Percentiles rank a stretch among this genome's conserved stretches.
phyloP scores from a whole-genome alignment of 805 yeast species.

The Candida chilensis region DNA sequence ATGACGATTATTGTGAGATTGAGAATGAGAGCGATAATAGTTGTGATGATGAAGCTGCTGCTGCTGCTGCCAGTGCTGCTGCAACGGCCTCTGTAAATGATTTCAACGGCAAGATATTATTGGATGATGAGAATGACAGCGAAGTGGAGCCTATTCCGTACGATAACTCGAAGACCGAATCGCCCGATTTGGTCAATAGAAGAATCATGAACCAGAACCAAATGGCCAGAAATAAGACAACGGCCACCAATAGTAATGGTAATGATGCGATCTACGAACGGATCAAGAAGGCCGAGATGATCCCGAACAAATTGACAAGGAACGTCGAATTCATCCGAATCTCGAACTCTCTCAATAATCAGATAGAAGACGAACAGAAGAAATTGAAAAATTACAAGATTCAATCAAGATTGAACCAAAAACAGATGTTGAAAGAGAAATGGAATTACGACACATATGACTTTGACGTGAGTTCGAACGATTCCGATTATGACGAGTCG shows the following conservation, averaged over 20 bases:
- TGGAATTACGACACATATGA: conserved; percentile 38
- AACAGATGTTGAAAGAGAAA: conserved; percentile 14
- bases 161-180: not conserved
- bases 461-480: conserved; percentile 20
- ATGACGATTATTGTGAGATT: conserved; percentile 18
- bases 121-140: conserved; percentile 1
- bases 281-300: not conserved
- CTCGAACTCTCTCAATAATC: conserved; percentile 2
- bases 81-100: conserved; percentile 1
- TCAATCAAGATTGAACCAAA: conserved; percentile 2
- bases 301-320: not conserved
- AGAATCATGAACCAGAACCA: too few species aligned
- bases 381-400: conserved; percentile 13
- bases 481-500: conserved; percentile 25
- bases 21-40: conserved; percentile 12
- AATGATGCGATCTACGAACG: too few species aligned
- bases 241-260: too few species aligned
- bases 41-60: conserved; percentile 8
- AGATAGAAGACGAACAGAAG: conserved; percentile 7
- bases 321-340: not conserved
- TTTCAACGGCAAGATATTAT: conserved; percentile 3
- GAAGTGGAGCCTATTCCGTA: conserved; percentile 1
- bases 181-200: too few species aligned
- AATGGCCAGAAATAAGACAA: too few species aligned
- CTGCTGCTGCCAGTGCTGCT: not conserved